Conservation (phyloP, 352 stramenopile species). For the Globisporangium paroecandrum region DNA sequence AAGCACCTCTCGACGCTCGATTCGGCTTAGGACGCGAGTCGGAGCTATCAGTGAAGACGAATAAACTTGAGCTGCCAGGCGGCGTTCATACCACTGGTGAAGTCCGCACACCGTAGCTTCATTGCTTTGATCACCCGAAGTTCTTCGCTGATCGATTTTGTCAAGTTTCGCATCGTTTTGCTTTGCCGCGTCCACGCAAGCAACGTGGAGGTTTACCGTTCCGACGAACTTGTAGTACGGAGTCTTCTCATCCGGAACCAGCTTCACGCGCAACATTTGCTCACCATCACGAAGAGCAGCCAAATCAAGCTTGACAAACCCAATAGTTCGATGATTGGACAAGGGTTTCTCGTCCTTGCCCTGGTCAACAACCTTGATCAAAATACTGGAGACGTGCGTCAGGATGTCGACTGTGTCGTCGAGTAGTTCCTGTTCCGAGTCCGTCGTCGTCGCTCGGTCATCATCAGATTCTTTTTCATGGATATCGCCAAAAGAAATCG, state of each 20-base stretch:
- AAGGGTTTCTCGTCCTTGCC: not conserved
- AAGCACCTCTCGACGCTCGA: constrained; percentile 44
- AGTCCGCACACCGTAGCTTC: constrained; percentile 21
- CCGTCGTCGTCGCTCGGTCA: not conserved
- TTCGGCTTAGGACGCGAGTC: constrained; percentile 29
- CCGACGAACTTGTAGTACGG: constrained; percentile 62
- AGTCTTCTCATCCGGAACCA: constrained; percentile 33
- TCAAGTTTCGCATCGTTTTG: constrained; percentile 2
- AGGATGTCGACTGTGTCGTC: constrained; percentile 29
- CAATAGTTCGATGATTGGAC: constrained; percentile 22
- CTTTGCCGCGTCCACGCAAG: constrained; percentile 17
- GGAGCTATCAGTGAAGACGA: constrained; percentile 7
- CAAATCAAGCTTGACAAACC: constrained; percentile 51
- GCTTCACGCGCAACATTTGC: constrained; percentile 34
- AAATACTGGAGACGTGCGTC: constrained; percentile 33
- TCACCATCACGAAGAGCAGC: constrained; percentile 30
- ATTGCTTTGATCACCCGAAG: not conserved
- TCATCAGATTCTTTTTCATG: constrained; percentile 9
- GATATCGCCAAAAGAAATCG: constrained; percentile 25
- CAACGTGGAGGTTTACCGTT: constrained; percentile 35
- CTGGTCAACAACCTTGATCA: constrained; percentile 50
- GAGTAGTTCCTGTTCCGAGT: constrained; percentile 11
- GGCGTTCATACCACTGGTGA: constrained; percentile 33
- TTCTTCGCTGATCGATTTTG: not conserved
- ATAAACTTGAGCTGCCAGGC: constrained; percentile 15